Percentiles rank a stretch among this genome's conserved stretches.
Evolutionary conservation across 495 filamentous ascomycete species (phyloP).

Genomic region (Penicillium alfredii): DNA sequence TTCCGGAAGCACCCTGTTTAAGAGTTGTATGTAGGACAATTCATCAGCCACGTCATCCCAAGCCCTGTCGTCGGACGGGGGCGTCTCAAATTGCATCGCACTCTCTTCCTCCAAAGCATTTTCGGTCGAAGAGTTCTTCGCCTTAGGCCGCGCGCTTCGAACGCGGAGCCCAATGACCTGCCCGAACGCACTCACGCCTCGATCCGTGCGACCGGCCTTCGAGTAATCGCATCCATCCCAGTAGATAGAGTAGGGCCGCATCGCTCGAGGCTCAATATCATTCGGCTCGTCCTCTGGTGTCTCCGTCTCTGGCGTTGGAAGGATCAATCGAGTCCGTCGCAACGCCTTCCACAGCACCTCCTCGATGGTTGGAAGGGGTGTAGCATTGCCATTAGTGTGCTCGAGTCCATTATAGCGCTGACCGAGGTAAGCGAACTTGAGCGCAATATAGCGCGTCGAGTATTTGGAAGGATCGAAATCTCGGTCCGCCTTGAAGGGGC

Average conservation of each 20-base stretch:
- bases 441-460: slow-evolving; percentile 73
- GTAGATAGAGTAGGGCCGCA: slow-evolving; percentile 47
- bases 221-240: slow-evolving; percentile 82
- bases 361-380: slow-evolving; percentile 75
- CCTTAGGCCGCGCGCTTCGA: slow-evolving; percentile 64
- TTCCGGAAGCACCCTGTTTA: slow-evolving; percentile 81
- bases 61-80: slow-evolving; percentile 27
- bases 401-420: slow-evolving; percentile 89
- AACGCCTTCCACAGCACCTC: slow-evolving; percentile 89
- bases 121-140: slow-evolving; percentile 14
- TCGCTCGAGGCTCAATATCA: slow-evolving; percentile 17
- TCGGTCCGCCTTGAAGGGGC: slow-evolving; percentile 34
- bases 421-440: slow-evolving; percentile 92
- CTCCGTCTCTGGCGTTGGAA: slow-evolving; percentile 51
- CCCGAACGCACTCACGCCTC: slow-evolving; percentile 92
- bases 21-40: slow-evolving; percentile 67
- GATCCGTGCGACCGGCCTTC: slow-evolving; percentile 90
- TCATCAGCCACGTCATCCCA: slow-evolving; percentile 80
- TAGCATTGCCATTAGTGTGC: slow-evolving; percentile 59
- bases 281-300: slow-evolving; percentile 26
- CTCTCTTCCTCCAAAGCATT: slow-evolving; percentile 19
- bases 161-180: slow-evolving; percentile 84
- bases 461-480: slow-evolving; percentile 75
- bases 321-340: slow-evolving; percentile 70
- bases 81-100: slow-evolving; percentile 20